Conservation (phyloP, 73 alveolate genomes). For the Blepharisma japonicum region DNA sequence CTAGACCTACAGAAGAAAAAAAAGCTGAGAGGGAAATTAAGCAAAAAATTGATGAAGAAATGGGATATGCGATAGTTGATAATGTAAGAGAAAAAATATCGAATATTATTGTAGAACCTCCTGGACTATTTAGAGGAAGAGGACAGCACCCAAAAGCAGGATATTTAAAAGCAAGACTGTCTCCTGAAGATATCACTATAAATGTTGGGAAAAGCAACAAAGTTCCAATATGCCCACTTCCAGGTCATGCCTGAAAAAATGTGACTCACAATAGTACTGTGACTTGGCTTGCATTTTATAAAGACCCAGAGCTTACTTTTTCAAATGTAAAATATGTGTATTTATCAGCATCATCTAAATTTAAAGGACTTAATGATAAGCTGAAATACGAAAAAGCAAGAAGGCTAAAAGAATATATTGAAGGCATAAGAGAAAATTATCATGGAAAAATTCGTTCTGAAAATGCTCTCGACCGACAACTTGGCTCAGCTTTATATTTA, state of each 20-base stretch:
- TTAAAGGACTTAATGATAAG: conserved; percentile 94
- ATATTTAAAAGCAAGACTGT: conserved; percentile 74
- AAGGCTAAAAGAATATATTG: conserved; percentile 66
- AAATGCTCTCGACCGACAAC: conserved; percentile 63
- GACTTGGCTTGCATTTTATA: conserved; percentile 96
- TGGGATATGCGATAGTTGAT: conserved; percentile 93
- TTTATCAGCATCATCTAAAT: conserved; percentile 91
- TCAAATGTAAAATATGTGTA: conserved; percentile 83
- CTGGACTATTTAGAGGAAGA: conserved; percentile 98
- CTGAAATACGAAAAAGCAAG: conserved; percentile 97
- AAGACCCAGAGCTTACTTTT: conserved; percentile 81
- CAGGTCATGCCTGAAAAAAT: conserved; percentile 98
- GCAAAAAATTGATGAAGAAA: conserved; percentile 65
- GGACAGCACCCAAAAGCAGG: conserved; percentile 99
- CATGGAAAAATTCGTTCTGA: conserved; percentile 64
- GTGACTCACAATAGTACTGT: conserved; percentile 91
- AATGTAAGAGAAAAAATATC: conserved; percentile 90
- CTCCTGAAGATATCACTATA: conserved; percentile 88
- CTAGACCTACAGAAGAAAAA: conserved; percentile 76
- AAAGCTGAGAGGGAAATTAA: conserved; percentile 80
- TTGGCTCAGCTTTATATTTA: conserved; percentile 96
- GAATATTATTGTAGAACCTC: conserved; percentile 92
- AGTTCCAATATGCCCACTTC: conserved; percentile 65
- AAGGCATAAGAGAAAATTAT: conserved; percentile 77
- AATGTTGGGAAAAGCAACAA: conserved; percentile 72